Base-by-base conservation (phyloP, 2,329 filamentous ascomycete species). In the Claviceps sp. region DNA sequence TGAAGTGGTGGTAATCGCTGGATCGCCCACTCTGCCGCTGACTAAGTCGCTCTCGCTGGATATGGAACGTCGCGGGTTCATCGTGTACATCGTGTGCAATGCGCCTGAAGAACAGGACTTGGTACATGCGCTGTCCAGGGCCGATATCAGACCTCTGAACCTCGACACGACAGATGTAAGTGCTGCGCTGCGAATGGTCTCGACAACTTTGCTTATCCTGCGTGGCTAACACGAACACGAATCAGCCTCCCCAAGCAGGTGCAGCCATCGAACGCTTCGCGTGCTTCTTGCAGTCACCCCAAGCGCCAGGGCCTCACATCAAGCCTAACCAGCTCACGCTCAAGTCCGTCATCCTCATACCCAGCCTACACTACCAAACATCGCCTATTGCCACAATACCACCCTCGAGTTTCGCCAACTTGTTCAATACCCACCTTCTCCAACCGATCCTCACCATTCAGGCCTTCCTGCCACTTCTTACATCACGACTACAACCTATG, bases 371-470 rank as follows among this genome's bases (percentile, higher is more conserved):
- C 62, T 94, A 90, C 66, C 85, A 88, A 50, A 83, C 85, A 26
- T 88, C 86, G 4, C 86, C 88, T 20, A 85, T 97, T 55, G 88
- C 89, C 55, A 90, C 88, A 4, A 84, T 96, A 53, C 82, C 87
- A 6, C 83, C 88, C 0, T 86, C 87, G 34, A 83, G 80, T 60
- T 93, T 95, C 72, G 87, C 88, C 56, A 88, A 96, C 63, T 84
- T 89, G 37, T 82, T 97, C 66, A 95, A 96, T 67, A 91, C 88
- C 16, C 90, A 95, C 62, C 78, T 98, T 13, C 77, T 97, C 51
- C 86, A 89, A 52, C 91, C 91, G 1, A 88, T 97, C 58, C 78
- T 95, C 50, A 89, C 86, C 5, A 83, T 90, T 40, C 90, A 96
- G 69, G 79, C 87, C 50, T 93, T 97, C 70, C 75, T 97, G n/a